phyloP scores from a whole-genome alignment of 352 stramenopile species.

The Globisporangium spiculum region DNA sequence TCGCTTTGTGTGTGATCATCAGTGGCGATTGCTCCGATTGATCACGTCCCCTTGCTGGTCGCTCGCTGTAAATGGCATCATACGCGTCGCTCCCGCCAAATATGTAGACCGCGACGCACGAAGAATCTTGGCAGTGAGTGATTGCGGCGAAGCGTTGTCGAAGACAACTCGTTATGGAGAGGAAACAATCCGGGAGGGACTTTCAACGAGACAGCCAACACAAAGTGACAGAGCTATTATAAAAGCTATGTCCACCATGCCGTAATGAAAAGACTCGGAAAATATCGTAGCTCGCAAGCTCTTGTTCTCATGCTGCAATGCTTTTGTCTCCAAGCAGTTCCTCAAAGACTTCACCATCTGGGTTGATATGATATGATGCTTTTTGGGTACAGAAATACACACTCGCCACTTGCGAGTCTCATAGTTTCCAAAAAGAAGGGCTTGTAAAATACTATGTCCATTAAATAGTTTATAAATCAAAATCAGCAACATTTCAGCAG shows the following conservation, averaged over 20 bases:
- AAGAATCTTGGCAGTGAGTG: neutral
- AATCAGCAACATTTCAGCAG: neutral
- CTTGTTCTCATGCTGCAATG: neutral
- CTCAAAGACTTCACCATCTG: neutral
- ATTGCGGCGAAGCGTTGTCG: neutral
- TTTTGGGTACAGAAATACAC: neutral
- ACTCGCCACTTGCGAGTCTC: neutral
- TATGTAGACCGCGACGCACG: neutral
- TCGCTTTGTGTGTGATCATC: neutral
- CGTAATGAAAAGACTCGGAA: no score
- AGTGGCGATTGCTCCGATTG: neutral
- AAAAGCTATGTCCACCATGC: neutral
- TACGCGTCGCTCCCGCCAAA: neutral
- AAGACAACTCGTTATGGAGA: neutral
- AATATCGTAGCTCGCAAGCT: no score
- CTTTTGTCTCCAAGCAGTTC: neutral
- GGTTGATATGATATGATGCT: neutral
- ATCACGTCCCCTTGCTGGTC: neutral
- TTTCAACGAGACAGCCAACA: neutral
- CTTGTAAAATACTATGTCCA: slow-evolving; percentile 1
- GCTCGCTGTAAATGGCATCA: neutral
- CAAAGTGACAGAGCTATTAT: neutral
- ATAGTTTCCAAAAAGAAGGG: neutral
- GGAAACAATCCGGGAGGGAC: neutral
- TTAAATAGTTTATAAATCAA: slow-evolving; percentile 6